A percentile compares a stretch with the other conserved stretches of the same genome.
Conservation (phyloP, 169 alveolate genomes). For the Blepharisma undulans region DNA sequence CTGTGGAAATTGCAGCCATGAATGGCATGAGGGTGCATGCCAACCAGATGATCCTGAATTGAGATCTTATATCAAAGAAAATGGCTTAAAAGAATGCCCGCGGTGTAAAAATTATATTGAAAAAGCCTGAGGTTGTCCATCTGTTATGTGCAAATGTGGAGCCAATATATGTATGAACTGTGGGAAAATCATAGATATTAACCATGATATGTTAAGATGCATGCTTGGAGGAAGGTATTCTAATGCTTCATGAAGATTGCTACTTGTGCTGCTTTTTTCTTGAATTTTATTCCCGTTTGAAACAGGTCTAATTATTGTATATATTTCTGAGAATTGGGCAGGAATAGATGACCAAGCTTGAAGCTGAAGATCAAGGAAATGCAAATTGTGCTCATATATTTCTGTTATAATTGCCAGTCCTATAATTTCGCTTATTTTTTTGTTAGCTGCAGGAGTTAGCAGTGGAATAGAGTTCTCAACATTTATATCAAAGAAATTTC, state of each 20-base stretch:
- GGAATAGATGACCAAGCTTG: background rate
- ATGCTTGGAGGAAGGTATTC: background rate
- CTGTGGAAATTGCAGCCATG: slow-evolving; percentile 49
- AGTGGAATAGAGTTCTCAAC: background rate
- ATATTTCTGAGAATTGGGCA: background rate
- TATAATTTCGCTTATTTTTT: background rate
- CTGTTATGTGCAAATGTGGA: slow-evolving; percentile 25
- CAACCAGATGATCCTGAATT: slow-evolving; percentile 40
- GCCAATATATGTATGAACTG: background rate
- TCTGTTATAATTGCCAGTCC: background rate
- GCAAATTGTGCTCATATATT: background rate
- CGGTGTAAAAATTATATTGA: background rate
- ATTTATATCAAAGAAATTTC: background rate
- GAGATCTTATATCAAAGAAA: slow-evolving; percentile 22
- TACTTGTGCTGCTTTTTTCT: background rate
- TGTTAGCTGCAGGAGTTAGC: background rate
- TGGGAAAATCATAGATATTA: background rate
- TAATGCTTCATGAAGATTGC: background rate
- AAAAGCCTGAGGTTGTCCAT: slow-evolving; percentile 28
- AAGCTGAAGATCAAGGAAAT: background rate
- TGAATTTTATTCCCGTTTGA: background rate
- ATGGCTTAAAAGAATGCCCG: slow-evolving; percentile 23
- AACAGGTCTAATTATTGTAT: background rate
- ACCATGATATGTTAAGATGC: background rate
- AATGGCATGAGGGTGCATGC: slow-evolving; percentile 38